phyloP scores from a whole-genome alignment of 352 stramenopile genomes.

The Phytopythium kandeliae region DNA sequence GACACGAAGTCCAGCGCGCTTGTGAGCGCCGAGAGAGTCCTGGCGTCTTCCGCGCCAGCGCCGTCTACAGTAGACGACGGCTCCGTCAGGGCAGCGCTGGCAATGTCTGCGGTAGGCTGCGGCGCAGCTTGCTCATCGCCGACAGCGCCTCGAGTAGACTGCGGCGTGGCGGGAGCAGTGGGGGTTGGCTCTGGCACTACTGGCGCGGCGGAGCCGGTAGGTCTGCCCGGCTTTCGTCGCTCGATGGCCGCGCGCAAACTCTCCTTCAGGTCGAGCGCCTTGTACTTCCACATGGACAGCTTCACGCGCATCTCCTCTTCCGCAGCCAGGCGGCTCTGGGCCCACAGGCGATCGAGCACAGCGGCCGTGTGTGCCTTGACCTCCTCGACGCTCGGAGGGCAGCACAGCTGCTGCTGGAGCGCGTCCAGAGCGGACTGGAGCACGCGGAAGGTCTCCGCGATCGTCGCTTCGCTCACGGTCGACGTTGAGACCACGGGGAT shows the following conservation, averaged over 20 bases:
- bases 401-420: constrained; percentile 10
- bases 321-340: constrained; percentile 8
- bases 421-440: constrained; percentile 11
- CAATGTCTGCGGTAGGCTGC: too few relatives aligned
- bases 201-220: not conserved
- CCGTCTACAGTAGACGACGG: too few relatives aligned
- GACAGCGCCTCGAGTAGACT: too few relatives aligned
- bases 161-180: too few relatives aligned
- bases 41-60: not conserved
- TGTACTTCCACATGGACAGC: constrained; percentile 29
- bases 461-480: not conserved
- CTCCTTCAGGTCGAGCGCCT: constrained; percentile 20
- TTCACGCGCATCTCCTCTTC: constrained; percentile 22
- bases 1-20: constrained; percentile 27
- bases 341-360: constrained; percentile 18
- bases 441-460: constrained; percentile 8
- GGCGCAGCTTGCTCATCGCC: too few relatives aligned
- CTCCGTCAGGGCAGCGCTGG: too few relatives aligned
- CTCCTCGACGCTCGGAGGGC: not conserved
- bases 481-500: not conserved
- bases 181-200: too few relatives aligned
- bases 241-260: constrained; percentile 10
- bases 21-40: constrained; percentile 7
- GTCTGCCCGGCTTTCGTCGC: not conserved
- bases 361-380: constrained; percentile 5